Evolutionary conservation across 2,329 filamentous ascomycete species (phyloP).

Genomic region (Sclerotiophoma versabilis): DNA sequence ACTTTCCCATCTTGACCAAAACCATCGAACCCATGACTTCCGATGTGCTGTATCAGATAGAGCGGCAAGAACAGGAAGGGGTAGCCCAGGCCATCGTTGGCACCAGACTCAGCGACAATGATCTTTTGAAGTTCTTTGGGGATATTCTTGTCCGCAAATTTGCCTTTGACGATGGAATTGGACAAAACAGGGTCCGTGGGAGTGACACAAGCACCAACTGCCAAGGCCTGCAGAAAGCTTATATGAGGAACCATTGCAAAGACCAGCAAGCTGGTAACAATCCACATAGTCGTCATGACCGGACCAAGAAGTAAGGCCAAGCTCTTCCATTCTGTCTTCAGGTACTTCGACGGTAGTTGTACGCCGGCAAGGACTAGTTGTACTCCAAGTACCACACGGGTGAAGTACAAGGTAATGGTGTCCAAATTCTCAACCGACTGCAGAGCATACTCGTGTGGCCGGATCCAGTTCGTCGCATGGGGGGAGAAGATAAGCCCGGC

Average conservation of each 20-base stretch:
- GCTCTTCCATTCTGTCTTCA: constrained; percentile 79
- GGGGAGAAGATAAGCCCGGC: constrained; percentile 82
- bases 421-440: constrained; percentile 66
- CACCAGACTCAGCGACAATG: constrained; percentile 73
- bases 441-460: constrained; percentile 75
- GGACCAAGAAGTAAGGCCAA: constrained; percentile 79
- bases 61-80: constrained; percentile 86
- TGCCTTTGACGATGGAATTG: constrained; percentile 90
- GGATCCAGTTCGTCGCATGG: constrained; percentile 76
- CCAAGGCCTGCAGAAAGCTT: constrained; percentile 78
- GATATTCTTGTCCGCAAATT: constrained; percentile 90
- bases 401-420: constrained; percentile 81
- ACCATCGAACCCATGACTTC: constrained; percentile 53
- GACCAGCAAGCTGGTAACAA: constrained; percentile 78
- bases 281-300: constrained; percentile 87
- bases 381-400: constrained; percentile 84
- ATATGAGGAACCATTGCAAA: constrained; percentile 78
- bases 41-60: constrained; percentile 80
- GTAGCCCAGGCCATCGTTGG: constrained; percentile 89
- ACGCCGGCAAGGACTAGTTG: constrained; percentile 89
- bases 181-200: constrained; percentile 89
- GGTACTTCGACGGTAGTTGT: constrained; percentile 83
- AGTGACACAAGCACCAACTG: constrained; percentile 85
- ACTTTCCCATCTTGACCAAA: constrained; percentile 55
- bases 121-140: constrained; percentile 80